Evolutionary conservation across 352 stramenopile species (phyloP), one percentile per base, ranked within the genome.

Genomic region (Phytophthora kernoviae): DNA sequence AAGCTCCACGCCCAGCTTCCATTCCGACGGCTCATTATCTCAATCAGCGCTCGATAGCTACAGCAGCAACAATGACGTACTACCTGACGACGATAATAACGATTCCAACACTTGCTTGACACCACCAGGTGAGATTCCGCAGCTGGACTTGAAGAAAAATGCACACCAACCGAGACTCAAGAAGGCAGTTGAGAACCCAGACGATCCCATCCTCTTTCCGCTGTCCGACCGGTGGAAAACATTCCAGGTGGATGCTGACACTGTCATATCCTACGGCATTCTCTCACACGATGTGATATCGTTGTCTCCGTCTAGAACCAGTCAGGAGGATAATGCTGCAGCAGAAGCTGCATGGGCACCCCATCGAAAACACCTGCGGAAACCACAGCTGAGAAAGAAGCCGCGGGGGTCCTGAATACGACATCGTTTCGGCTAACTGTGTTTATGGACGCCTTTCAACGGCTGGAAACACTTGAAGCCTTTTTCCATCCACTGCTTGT

Each of bases 381-480:
- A 36, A 34, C 17, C 5, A 56, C 30, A 41, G 68, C 62, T 1
- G 42, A 64, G 9, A 46, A 66, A 0, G 43, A 64, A 17, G 56
- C 54, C 5, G 44, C 41, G 7, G 34, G 21, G 0, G n/a, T 33
- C 12, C 33, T 44, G 0, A 69, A 47, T 33, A 59, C 54, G 17
- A 59, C 52, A 8, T 40, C 59, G 36, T 88, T 86, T 33, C 77
- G 75, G 17, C 72, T 92, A 24, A 92, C 79, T 0, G 73, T 92
- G 1, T 86, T 91, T 15, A 24, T 92, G 0, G 84, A 92, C 46
- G 65, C 53, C 22, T 90, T 92, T 22, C 84, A 94, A 55, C 62
- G 62, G 1, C 53, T 94, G 5, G 73, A 84, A 54, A 87, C 81
- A 8, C 52, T 92, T 1, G 68, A 78, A 17, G 27, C 44, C 7